Conservation (phyloP, 768 basidiomycete species). For the Suillus variegatus region DNA sequence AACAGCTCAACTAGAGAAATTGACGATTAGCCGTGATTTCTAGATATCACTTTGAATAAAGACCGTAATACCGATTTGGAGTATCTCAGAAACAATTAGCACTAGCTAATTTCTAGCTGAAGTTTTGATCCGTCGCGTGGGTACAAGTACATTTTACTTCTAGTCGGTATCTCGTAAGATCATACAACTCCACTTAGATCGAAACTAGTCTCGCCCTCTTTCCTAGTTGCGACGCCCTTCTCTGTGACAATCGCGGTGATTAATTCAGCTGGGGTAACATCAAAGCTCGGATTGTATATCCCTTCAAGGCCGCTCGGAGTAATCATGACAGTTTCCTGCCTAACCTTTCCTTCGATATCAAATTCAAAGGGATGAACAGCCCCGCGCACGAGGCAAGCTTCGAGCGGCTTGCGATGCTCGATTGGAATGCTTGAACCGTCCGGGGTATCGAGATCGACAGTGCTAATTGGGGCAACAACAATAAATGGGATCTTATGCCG, state of each 20-base stretch:
- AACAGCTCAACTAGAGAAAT: no score
- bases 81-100: not conserved
- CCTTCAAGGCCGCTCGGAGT: constrained; percentile 64
- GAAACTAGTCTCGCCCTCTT: constrained; percentile 55
- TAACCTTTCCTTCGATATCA: constrained; percentile 43
- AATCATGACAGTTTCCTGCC: constrained; percentile 81
- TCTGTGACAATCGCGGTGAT: constrained; percentile 97
- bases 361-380: constrained; percentile 58
- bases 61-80: not conserved
- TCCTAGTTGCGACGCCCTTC: constrained; percentile 84
- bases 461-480: constrained; percentile 91
- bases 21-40: not conserved
- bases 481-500: constrained; percentile 89
- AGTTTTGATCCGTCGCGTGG: not conserved
- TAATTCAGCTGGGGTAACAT: constrained; percentile 91
- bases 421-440: constrained; percentile 87
- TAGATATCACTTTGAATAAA: not conserved
- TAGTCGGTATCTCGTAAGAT: not conserved
- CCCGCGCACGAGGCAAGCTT: constrained; percentile 89
- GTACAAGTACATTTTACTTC: not conserved
- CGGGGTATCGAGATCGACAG: constrained; percentile 79
- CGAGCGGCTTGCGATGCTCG: constrained; percentile 85
- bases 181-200: constrained; percentile 51
- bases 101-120: not conserved
- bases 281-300: constrained; percentile 94